A percentile compares a stretch with the other conserved stretches of the same genome.
Conservation (phyloP, 2,329 filamentous ascomycete species). For the Calonectria pseudoturangicola region DNA sequence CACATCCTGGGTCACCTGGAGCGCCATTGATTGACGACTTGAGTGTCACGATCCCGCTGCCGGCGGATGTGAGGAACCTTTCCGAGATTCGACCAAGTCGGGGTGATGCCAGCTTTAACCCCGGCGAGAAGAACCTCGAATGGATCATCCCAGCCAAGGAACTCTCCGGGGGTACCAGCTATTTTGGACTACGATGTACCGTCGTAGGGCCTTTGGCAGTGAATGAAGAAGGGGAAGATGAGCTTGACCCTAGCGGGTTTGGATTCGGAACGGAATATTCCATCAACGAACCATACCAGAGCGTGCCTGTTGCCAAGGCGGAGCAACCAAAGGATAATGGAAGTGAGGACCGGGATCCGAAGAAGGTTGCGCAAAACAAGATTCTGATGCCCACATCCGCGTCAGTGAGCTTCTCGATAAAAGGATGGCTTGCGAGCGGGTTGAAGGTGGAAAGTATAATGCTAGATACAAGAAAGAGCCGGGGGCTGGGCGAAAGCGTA, state of each 20-base stretch:
- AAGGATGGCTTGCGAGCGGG: conserved; percentile 81
- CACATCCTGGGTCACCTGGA: conserved; percentile 72
- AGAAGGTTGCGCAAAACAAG: conserved; percentile 80
- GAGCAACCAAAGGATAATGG: conserved; percentile 57
- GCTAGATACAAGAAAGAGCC: conserved; percentile 85
- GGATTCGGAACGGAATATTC: conserved; percentile 71
- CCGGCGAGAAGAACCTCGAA: conserved; percentile 82
- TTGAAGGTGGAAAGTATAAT: conserved; percentile 81
- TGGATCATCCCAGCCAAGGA: conserved; percentile 91
- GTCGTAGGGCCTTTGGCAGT: conserved; percentile 78
- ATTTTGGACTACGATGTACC: conserved; percentile 86
- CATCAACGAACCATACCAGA: conserved; percentile 76
- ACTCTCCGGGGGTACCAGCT: conserved; percentile 78
- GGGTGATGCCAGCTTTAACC: conserved; percentile 89
- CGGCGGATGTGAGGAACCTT: conserved; percentile 86
- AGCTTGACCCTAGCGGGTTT: conserved; percentile 70
- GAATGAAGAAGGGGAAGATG: conserved; percentile 67
- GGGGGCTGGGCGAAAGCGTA: conserved; percentile 88
- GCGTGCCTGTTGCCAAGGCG: conserved; percentile 59
- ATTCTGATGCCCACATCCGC: conserved; percentile 88
- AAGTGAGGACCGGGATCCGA: conserved; percentile 70
- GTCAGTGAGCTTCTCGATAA: conserved; percentile 82
- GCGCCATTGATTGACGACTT: conserved; percentile 84
- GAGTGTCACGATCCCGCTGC: conserved; percentile 85
- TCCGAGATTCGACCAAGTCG: conserved; percentile 86